Evolutionary conservation across 1,139 yeast species (phyloP).

Genomic region (Geotrichum candidum): DNA sequence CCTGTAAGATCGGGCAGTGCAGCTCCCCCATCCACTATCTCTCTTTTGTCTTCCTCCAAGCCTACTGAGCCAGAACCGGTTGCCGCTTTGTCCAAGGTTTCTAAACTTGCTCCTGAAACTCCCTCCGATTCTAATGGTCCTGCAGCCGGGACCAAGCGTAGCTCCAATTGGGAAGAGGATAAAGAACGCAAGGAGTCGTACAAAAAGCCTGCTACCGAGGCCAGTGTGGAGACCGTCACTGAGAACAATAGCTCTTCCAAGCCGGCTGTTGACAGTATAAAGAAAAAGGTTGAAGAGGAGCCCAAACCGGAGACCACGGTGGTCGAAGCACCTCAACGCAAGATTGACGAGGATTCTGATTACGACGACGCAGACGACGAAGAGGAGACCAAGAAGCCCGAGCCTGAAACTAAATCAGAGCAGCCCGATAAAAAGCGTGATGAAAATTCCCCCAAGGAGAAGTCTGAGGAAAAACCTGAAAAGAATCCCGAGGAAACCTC

Average conservation of each 20-base stretch:
- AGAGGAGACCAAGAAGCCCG: background rate
- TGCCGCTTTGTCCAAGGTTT: background rate
- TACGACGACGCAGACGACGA: constrained; percentile 63
- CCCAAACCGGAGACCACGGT: background rate
- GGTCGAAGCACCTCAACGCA: constrained; percentile 64
- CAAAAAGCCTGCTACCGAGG: constrained; percentile 9
- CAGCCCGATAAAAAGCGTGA: background rate
- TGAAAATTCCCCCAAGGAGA: background rate
- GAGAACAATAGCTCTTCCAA: background rate
- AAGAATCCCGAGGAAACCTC: background rate
- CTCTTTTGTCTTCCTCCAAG: background rate
- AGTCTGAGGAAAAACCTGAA: background rate
- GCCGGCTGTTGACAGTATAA: background rate
- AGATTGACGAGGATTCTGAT: constrained; percentile 76
- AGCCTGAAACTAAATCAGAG: background rate
- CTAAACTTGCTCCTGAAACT: background rate
- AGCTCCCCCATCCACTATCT: background rate
- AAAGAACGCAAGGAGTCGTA: constrained; percentile 5
- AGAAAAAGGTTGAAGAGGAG: background rate
- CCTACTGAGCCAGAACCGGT: background rate
- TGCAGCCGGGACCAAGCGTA: constrained; percentile 9
- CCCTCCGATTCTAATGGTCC: background rate
- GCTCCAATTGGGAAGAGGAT: constrained; percentile 15
- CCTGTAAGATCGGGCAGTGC: constrained; percentile 9
- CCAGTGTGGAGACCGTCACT: background rate